Base-by-base conservation (phyloP, 305 asterid genomes). In the Fraxinus angustifolia region DNA sequence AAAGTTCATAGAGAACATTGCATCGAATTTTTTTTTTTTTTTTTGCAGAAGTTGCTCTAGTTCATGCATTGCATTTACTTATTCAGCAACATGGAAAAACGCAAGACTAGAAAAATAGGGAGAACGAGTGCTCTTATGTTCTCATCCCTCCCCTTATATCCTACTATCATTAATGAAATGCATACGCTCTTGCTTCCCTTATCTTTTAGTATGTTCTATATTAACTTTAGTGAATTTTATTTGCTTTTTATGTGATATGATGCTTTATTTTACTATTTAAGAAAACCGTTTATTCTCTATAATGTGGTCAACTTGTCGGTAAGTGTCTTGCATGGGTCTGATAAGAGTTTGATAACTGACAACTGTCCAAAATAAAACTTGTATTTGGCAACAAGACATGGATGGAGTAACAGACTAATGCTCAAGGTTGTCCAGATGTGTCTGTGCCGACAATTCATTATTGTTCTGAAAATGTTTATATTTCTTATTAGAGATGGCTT, bases 401-500 rank as follows among this genome's bases (percentile, higher is more conserved):
- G 75, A 73, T 81, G 82, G 80, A 68, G 76, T 77, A 80, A 30
- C 40, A 60, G 50, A 73, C 70, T 17, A n/a, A 6, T 71, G 70
- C 42, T 26, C 80, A n/a, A 78, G 23, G 45, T 23, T 74, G 19
- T 14, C 77, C 73, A 58, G 34, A 68, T 2, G 70, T 71, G 38
- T 30, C 30, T 83, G 72, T 11, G 78, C 60, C 10, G 45, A 35
- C 36, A 75, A 48, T 19, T n/a, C 77, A 16, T 5, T 23, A 74
- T 75, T 30, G 26, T 68, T 78, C 42, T 75, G 16, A 68, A 42
- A 36, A 77, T 58, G 28, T 76, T 50, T 73, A 71, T 76, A 71
- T 76, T 58, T 80, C 17, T 77, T 71, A 45, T 73, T 31, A 19
- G 5, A 31, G 30, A 80, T 70, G 45, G 40, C 60, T 67, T 70